phyloP scores from a whole-genome alignment of 306 rosid genomes.

The Begonia loranthoides region DNA sequence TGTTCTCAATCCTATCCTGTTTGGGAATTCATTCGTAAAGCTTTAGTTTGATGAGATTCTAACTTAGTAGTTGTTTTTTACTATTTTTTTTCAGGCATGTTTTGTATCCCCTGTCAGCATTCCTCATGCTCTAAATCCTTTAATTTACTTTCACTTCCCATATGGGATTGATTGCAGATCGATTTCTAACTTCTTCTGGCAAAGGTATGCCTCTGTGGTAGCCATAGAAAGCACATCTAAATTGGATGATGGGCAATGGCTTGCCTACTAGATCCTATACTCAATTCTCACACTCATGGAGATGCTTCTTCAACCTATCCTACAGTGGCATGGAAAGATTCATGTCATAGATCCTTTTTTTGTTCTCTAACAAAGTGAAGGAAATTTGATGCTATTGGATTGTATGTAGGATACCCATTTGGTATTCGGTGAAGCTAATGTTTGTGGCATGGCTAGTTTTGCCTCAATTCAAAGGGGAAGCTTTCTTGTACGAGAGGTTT shows the following conservation, averaged over 20 bases:
- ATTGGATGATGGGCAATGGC: conserved; percentile 82
- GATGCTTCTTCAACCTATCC: conserved; percentile 49
- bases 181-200: too few relatives aligned
- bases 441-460: conserved; percentile 76
- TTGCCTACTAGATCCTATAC: conserved; percentile 88
- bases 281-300: conserved; percentile 74
- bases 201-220: conserved; percentile 78
- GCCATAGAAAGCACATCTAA: conserved; percentile 67
- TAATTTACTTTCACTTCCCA: too few relatives aligned
- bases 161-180: too few relatives aligned
- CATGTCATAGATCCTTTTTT: neutral
- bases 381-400: neutral
- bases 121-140: neutral
- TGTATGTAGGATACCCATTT: conserved; percentile 55
- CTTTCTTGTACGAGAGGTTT: conserved; percentile 62
- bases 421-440: conserved; percentile 57
- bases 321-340: conserved; percentile 33
- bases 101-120: conserved; percentile 74
- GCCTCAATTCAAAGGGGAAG: conserved; percentile 86
- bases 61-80: neutral
- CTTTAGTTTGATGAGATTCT: neutral
- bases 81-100: conserved; percentile 43
- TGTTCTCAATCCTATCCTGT: neutral
- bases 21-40: too few relatives aligned
- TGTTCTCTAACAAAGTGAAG: neutral